Evolutionary conservation across 345 rosid genomes (phyloP).

Genomic region (Salix arbutifolia): DNA sequence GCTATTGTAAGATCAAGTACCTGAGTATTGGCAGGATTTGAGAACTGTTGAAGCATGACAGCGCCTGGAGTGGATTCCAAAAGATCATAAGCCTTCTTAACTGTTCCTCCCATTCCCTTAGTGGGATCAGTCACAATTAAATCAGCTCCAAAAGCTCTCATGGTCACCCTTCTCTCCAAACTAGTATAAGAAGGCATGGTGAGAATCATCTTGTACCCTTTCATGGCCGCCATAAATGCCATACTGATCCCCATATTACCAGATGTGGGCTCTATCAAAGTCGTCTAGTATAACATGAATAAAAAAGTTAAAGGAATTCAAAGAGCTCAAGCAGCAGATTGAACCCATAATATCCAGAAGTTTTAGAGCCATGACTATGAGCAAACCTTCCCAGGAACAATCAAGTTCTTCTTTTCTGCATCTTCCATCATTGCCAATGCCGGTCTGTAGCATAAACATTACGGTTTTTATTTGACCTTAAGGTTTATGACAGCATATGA

Average conservation of each 20-base stretch:
- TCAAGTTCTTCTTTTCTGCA: conserved; percentile 76
- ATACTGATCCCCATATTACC: conserved; percentile 97
- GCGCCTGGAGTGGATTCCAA: conserved; percentile 74
- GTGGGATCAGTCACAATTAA: conserved; percentile 87
- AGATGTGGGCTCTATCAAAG: conserved; percentile 89
- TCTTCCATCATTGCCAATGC: conserved; percentile 77
- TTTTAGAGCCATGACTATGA: background rate
- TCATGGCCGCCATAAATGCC: conserved; percentile 92
- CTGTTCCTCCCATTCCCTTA: conserved; percentile 96
- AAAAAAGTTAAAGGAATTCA: background rate
- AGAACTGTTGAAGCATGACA: conserved; percentile 79
- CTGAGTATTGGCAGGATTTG: conserved; percentile 86
- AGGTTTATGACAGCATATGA: background rate
- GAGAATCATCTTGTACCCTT: conserved; percentile 81
- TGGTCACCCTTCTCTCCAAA: conserved; percentile 89
- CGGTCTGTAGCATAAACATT: conserved; percentile 45
- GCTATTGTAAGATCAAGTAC: conserved; percentile 19
- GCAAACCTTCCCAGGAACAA: conserved; percentile 71
- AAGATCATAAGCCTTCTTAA: conserved; percentile 82
- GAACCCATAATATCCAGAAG: background rate
- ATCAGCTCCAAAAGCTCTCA: conserved; percentile 96
- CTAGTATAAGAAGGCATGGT: conserved; percentile 99
- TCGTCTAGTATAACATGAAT: conserved; percentile 43
- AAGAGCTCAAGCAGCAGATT: background rate
- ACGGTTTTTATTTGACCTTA: background rate